Percentiles rank a stretch among this genome's conserved stretches.
Conservation (phyloP, 106 monocot genomes). For the Platanthera zijinensis region DNA sequence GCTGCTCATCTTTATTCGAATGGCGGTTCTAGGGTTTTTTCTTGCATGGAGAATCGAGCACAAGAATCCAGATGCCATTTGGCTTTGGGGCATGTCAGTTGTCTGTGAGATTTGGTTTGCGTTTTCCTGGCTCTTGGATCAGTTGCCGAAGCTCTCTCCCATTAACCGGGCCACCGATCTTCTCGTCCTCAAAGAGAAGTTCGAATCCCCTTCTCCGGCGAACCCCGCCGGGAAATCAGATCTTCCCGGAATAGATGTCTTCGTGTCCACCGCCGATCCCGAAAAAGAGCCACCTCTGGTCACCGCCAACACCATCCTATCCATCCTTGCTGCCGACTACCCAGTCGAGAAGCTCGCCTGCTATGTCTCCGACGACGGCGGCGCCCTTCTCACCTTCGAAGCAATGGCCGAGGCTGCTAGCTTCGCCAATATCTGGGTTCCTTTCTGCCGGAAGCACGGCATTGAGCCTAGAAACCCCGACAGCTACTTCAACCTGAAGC, state of each 20-base stretch:
- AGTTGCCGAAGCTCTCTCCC: slow-evolving; percentile 60
- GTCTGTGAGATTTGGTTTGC: slow-evolving; percentile 93
- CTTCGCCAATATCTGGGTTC: slow-evolving; percentile 76
- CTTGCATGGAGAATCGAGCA: slow-evolving; percentile 54
- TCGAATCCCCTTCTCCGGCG: slow-evolving; percentile 40
- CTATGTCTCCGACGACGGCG: slow-evolving; percentile 88
- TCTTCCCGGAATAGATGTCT: slow-evolving; percentile 77
- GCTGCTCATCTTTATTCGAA: slow-evolving; percentile 53
- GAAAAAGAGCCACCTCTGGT: slow-evolving; percentile 82
- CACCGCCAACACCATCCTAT: slow-evolving; percentile 83
- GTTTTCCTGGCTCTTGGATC: slow-evolving; percentile 85
- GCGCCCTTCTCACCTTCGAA: slow-evolving; percentile 74
- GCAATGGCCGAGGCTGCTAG: slow-evolving; percentile 30
- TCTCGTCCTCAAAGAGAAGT: slow-evolving; percentile 69
- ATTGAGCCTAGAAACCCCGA: slow-evolving; percentile 89
- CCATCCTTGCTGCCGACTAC: slow-evolving; percentile 80
- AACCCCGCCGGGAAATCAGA: slow-evolving; percentile 69
- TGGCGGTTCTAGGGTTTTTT: slow-evolving; percentile 44
- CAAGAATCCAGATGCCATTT: slow-evolving; percentile 63
- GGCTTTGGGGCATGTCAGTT: slow-evolving; percentile 83
- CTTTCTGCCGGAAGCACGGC: slow-evolving; percentile 77
- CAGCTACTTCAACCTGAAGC: slow-evolving; percentile 62
- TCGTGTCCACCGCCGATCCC: slow-evolving; percentile 86
- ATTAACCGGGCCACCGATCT: slow-evolving; percentile 70
- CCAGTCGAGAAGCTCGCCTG: slow-evolving; percentile 93